Base-by-base conservation (phyloP, 352 stramenopile genomes). In the Phytophthora hibernalis region DNA sequence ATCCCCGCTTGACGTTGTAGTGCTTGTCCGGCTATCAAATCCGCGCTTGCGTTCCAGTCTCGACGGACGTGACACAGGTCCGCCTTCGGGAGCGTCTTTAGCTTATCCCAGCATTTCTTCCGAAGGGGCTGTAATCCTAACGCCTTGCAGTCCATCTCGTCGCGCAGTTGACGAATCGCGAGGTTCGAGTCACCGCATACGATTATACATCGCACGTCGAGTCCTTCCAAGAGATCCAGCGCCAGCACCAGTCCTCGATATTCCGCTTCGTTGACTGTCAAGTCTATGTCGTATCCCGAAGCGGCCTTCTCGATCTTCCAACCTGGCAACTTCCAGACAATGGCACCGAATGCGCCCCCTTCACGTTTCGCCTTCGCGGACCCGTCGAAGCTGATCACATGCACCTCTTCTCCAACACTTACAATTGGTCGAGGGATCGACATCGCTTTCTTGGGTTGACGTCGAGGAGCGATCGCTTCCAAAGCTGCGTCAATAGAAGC, bases 231-330 rank as follows among this genome's bases (percentile, higher is more conserved):
- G 7, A 42, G 12, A 13, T 42, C 35, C 15, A 5, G 35, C 20
- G 66, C 62, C 0, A 28, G 24, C 5, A 28, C 3, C 24, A 28
- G 24, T 5, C 24, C 24, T 28, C 24, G 24, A 5, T 28, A 28
- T 28, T 28, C 24, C 3, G 61, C 61, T 18, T 76, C 56, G 13
- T 76, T 76, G 8, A 76, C 68, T 12, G 68, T 70, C 0, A 63
- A 18, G 8, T 62, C 47, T 1, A 20, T 2, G 1, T 28, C 43
- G 30, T 62, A 69, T 0, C 20, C 54, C 0, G 61, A 64, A 12
- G 22, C 33, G 0, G 65, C 58, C 3, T 13, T 10, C 9, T 15
- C 31, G 11, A 42, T 18, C 12, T 42, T 12, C 35, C 35, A 42
- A 5, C 15, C 58, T 0, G 61, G 62, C 1, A 62, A 5, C 7